These are phyloP conservation scores for Xerocomus spinulosus DNA, from an alignment of 768 basidiomycete genomes.

Conservation along the genomic window DNA sequence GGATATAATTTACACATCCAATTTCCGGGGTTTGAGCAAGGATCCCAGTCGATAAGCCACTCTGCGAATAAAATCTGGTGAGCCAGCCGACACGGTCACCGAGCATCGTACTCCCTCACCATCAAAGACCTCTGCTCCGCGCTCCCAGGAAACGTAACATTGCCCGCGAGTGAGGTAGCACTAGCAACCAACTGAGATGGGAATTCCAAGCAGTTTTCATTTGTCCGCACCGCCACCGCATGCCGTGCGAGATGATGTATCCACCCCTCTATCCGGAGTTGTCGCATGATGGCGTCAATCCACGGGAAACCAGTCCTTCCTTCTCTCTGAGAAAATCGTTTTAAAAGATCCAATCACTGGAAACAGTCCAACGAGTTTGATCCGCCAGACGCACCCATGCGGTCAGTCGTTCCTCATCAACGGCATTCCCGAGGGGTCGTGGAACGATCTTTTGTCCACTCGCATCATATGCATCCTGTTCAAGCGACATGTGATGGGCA, in stretches of 20 bases:
- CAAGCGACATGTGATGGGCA: not conserved
- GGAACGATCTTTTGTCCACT: constrained; percentile 9
- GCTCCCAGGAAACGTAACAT: constrained; percentile 26
- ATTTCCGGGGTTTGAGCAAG: constrained; percentile 24
- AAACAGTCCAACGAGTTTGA: not conserved
- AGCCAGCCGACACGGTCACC: constrained; percentile 11
- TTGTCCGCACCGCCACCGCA: constrained; percentile 27
- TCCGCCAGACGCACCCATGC: constrained; percentile 9
- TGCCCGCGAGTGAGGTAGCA: constrained; percentile 24
- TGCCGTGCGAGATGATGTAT: constrained; percentile 23
- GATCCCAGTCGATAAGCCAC: constrained; percentile 11
- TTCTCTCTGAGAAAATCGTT: not conserved
- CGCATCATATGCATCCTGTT: constrained; percentile 4
- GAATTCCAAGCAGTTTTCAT: constrained; percentile 26
- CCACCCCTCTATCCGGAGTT: constrained; percentile 11
- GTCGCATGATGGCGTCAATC: constrained; percentile 22
- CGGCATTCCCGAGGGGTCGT: constrained; percentile 13
- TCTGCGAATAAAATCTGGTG: constrained; percentile 7
- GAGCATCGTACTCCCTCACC: constrained; percentile 16
- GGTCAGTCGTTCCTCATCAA: constrained; percentile 6
- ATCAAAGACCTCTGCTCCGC: constrained; percentile 15
- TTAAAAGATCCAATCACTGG: not conserved
- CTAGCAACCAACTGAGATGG: constrained; percentile 27
- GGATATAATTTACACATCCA: constrained; percentile 15
- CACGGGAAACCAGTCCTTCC: constrained; percentile 11